Conservation (phyloP, 2,329 filamentous ascomycete species). For the Fusarium staphyleae region DNA sequence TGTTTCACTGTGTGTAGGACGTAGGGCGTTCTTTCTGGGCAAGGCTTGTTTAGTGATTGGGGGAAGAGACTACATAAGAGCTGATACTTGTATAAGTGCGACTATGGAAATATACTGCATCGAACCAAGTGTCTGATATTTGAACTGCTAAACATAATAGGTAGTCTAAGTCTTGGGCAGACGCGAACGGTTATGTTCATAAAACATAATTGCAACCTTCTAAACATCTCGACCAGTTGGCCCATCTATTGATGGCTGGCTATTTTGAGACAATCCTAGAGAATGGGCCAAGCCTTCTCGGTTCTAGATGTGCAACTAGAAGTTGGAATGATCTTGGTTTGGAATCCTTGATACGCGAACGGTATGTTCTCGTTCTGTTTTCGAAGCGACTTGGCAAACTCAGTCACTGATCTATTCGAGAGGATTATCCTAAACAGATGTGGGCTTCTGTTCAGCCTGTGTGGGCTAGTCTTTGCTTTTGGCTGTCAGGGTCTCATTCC, state of each 20-base stretch:
- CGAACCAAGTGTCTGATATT: background rate
- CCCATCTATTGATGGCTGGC: too few species aligned
- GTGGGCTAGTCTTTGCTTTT: constrained; percentile 10
- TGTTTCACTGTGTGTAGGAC: constrained; percentile 1
- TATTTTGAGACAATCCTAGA: too few species aligned
- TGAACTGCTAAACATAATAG: too few species aligned
- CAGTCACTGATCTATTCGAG: too few species aligned
- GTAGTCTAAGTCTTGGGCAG: too few species aligned
- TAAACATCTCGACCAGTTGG: too few species aligned
- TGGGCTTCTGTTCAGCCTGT: constrained; percentile 1
- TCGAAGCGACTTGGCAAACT: background rate
- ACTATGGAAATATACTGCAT: background rate
- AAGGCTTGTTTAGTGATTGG: background rate
- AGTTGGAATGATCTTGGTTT: constrained; percentile 2
- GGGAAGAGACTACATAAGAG: background rate
- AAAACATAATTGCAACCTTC: too few species aligned
- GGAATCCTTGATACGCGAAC: constrained; percentile 14
- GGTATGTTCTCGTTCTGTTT: background rate
- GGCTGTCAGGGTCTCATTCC: constrained; percentile 4
- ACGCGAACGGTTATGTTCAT: too few species aligned
- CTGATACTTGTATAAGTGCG: background rate
- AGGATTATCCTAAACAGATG: constrained; percentile 7
- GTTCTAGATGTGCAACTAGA: background rate
- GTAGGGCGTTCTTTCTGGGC: background rate
- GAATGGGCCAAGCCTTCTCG: too few species aligned